phyloP scores from a whole-genome alignment of 495 filamentous ascomycete species.

The Parathielavia appendiculata region DNA sequence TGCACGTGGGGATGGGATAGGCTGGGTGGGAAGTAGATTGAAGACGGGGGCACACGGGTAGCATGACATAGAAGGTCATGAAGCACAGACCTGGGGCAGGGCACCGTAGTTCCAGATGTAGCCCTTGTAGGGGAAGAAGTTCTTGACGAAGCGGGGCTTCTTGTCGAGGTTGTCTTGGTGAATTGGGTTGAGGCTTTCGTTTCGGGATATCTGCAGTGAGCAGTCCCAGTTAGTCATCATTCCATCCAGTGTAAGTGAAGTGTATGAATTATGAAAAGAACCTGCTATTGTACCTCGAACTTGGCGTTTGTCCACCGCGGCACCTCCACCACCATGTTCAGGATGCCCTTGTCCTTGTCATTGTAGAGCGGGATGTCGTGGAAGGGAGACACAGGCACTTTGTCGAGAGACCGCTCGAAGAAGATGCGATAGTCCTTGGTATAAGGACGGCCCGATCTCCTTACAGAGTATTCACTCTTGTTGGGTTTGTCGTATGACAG shows the following conservation, averaged over 20 bases:
- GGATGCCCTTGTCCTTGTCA: conserved; percentile 17
- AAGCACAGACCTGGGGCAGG: conserved; percentile 18
- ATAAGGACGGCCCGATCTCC: conserved; percentile 18
- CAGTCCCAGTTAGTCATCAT: too few species aligned
- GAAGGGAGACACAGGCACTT: conserved; percentile 26
- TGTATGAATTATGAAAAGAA: too few species aligned
- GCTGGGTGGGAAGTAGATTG: not conserved
- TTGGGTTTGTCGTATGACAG: not conserved
- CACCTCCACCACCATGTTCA: conserved; percentile 33
- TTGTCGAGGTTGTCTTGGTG: conserved; percentile 19
- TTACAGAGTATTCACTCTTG: conserved; percentile 14
- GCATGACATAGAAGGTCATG: not conserved
- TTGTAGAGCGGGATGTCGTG: conserved; percentile 31
- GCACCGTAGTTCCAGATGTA: conserved; percentile 31
- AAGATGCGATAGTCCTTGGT: conserved; percentile 27
- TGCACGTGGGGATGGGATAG: too few species aligned
- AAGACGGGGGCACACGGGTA: not conserved
- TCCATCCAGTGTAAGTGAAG: too few species aligned
- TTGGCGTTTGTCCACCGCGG: conserved; percentile 31
- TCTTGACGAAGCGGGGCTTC: conserved; percentile 19
- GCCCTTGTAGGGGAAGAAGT: conserved; percentile 26
- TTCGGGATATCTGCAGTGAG: conserved; percentile 22
- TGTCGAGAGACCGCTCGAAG: conserved; percentile 21
- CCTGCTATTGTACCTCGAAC: conserved; percentile 26
- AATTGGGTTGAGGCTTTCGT: conserved; percentile 27